Evolutionary conservation across 148 eudicot species (phyloP).

Genomic region (Hydrangea macrophylla): DNA sequence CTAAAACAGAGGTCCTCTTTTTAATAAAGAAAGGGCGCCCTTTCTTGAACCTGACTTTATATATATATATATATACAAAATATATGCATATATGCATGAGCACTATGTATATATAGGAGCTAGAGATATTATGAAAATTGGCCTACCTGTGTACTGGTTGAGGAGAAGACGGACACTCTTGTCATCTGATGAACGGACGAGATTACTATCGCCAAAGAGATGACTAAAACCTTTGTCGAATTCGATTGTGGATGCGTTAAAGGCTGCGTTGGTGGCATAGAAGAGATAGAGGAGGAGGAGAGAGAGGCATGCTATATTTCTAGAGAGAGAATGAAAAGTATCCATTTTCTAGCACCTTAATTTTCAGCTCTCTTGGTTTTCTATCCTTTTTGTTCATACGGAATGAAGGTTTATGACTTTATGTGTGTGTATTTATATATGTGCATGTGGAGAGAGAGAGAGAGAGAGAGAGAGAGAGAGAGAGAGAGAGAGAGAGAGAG

Average conservation of each 20-base stretch:
- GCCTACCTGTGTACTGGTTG: conserved; percentile 44
- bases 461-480: neutral
- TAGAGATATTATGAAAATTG: neutral
- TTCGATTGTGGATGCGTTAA: conserved; percentile 23
- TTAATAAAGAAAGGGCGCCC: no score
- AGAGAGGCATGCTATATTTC: conserved; percentile 6
- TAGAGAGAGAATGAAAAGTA: conserved; percentile 13
- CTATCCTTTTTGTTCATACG: no score
- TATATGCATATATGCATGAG: no score
- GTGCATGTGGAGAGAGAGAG: neutral
- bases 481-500: conserved; percentile 1
- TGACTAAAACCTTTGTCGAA: conserved; percentile 39
- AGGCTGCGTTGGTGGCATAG: conserved; percentile 5
- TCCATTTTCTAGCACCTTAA: conserved; percentile 3
- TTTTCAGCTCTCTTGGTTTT: conserved; percentile 6
- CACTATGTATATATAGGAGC: no score
- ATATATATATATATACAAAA: no score
- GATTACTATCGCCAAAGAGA: conserved; percentile 39
- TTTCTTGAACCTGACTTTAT: no score
- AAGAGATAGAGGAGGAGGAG: conserved; percentile 23
- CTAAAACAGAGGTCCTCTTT: no score
- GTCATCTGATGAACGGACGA: conserved; percentile 38
- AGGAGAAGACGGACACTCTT: conserved; percentile 39
- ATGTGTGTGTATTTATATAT: neutral
- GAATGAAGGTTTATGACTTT: neutral